Evolutionary conservation across 345 rosid species (phyloP).

Genomic region (Eucalyptus polybractea): DNA sequence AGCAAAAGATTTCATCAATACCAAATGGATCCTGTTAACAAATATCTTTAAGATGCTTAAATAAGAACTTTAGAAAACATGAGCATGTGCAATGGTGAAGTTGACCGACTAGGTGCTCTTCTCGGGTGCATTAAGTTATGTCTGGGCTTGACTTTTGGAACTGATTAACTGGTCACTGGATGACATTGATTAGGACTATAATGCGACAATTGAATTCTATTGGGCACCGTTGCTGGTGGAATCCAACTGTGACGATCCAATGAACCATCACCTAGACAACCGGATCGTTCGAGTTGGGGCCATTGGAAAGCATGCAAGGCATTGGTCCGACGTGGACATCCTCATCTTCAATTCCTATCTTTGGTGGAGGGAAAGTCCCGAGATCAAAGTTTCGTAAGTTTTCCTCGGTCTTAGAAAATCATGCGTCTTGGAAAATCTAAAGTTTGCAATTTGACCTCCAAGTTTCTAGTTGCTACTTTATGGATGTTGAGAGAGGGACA

Average conservation of each 20-base stretch:
- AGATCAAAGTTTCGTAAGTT: constrained; percentile 56
- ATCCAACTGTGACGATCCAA: constrained; percentile 85
- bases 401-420: not conserved
- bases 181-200: constrained; percentile 45
- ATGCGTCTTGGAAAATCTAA: not conserved
- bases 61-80: not conserved
- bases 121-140: not conserved
- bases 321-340: constrained; percentile 68
- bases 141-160: not conserved
- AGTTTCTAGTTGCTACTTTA: not conserved
- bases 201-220: constrained; percentile 75
- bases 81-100: not conserved
- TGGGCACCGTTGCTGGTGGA: constrained; percentile 94
- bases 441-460: not conserved
- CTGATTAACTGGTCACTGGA: not conserved
- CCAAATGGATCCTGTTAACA: not conserved
- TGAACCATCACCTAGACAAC: constrained; percentile 54
- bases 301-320: constrained; percentile 64
- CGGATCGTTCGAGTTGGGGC: constrained; percentile 61
- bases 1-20: not conserved
- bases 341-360: constrained; percentile 77
- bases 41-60: not conserved
- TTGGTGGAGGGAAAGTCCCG: constrained; percentile 75
- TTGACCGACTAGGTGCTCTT: not conserved
- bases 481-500: not conserved